These are phyloP conservation scores for Astrephomene gubernaculifera DNA, from an alignment of 139 green algal genomes.

Conservation along the genomic window DNA sequence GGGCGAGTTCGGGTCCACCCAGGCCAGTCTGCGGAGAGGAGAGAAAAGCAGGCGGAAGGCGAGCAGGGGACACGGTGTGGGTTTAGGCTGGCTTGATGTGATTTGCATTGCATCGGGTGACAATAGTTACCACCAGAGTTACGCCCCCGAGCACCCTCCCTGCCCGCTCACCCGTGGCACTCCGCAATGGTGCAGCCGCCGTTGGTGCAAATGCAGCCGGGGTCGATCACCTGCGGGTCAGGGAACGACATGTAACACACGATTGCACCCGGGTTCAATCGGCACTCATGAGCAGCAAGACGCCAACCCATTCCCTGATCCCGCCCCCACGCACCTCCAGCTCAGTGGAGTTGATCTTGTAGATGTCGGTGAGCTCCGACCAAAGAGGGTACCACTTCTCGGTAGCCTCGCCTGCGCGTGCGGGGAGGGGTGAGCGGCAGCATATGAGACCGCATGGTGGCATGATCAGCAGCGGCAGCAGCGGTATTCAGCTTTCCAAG, in stretches of 20 bases:
- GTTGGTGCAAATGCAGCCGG: slow-evolving; percentile 40
- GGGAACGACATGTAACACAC: no score
- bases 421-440: neutral
- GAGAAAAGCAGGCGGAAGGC: neutral
- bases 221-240: neutral
- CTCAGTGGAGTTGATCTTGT: neutral
- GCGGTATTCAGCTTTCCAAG: neutral
- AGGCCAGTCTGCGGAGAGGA: neutral
- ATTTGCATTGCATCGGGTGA: neutral
- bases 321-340: neutral
- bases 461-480: neutral
- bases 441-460: neutral
- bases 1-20: slow-evolving; percentile 17
- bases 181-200: slow-evolving; percentile 26
- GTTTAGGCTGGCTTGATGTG: neutral
- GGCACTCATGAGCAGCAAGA: neutral
- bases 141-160: neutral
- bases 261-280: neutral
- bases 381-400: neutral
- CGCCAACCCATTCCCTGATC: neutral
- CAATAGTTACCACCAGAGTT: neutral
- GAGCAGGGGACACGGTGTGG: neutral
- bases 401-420: neutral
- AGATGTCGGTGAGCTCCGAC: neutral
- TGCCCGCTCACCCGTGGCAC: slow-evolving; percentile 19